Conservation (phyloP, 2,329 filamentous ascomycete species). For the Colletotrichum scovillei region DNA sequence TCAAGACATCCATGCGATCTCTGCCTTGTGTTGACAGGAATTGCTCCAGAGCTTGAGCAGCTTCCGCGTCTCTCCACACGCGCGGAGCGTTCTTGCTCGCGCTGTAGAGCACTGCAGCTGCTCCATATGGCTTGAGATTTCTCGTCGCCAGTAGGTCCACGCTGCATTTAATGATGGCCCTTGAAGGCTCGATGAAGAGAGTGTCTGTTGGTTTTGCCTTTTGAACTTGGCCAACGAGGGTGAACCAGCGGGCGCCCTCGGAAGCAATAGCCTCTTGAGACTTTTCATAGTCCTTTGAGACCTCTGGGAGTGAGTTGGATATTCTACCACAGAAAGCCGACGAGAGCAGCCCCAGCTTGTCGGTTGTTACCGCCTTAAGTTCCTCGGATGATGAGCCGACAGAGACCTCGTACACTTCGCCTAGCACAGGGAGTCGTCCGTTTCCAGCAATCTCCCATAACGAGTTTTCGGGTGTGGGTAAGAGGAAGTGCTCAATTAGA, state of each 20-base stretch:
- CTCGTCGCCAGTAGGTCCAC: constrained; percentile 58
- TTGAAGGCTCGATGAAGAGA: constrained; percentile 45
- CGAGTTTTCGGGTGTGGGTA: constrained; percentile 54
- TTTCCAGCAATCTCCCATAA: constrained; percentile 42
- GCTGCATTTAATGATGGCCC: constrained; percentile 39
- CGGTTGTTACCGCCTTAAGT: constrained; percentile 57
- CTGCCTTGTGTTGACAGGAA: constrained; percentile 63
- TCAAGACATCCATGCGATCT: constrained; percentile 66
- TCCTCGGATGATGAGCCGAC: constrained; percentile 53
- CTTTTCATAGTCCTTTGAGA: constrained; percentile 79
- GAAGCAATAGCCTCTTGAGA: constrained; percentile 78
- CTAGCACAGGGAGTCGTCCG: constrained; percentile 51
- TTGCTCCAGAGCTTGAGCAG: constrained; percentile 50
- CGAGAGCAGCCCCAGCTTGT: constrained; percentile 73
- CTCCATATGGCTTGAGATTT: constrained; percentile 69
- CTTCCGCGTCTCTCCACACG: constrained; percentile 50
- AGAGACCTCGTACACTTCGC: constrained; percentile 59
- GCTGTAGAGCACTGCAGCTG: constrained; percentile 56
- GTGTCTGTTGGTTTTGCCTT: constrained; percentile 39
- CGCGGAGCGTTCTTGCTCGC: constrained; percentile 45
- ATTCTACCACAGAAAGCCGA: constrained; percentile 73
- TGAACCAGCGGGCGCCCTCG: constrained; percentile 76
- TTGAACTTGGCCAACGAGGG: constrained; percentile 62
- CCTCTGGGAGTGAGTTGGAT: constrained; percentile 81
- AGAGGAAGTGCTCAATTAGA: constrained; percentile 65